These are phyloP conservation scores for Ceratobasidium sp. DNA, from an alignment of 1,284 basidiomycete species.

Conservation along the genomic window DNA sequence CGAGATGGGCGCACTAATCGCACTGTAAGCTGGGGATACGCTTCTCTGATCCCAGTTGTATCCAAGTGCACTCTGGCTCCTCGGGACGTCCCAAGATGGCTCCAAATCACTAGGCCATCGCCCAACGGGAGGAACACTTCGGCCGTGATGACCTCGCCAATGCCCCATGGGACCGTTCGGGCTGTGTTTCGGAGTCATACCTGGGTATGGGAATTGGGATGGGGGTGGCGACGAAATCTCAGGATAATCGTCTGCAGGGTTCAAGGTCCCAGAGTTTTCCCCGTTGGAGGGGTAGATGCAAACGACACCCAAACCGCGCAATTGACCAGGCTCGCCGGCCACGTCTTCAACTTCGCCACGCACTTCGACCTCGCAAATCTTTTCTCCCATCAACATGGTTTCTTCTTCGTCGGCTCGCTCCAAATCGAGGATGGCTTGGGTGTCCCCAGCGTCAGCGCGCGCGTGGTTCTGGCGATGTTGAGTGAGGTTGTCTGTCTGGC, in stretches of 20 bases:
- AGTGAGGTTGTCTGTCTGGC: constrained; percentile 83
- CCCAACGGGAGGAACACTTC: constrained; percentile 15
- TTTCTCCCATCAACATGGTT: constrained; percentile 35
- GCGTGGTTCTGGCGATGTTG: constrained; percentile 85
- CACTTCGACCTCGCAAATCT: constrained; percentile 39
- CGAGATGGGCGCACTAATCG: constrained; percentile 28
- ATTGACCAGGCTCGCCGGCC: constrained; percentile 26
- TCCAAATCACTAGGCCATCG: constrained; percentile 24
- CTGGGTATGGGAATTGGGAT: constrained; percentile 30
- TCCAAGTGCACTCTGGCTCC: constrained; percentile 35
- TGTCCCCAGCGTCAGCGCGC: constrained; percentile 51
- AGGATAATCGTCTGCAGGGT: constrained; percentile 24
- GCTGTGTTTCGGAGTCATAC: constrained; percentile 24
- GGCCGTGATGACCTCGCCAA: constrained; percentile 26
- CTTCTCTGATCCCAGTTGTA: constrained; percentile 39
- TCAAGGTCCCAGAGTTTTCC: background rate
- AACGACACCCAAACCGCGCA: constrained; percentile 25
- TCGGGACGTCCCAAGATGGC: constrained; percentile 19
- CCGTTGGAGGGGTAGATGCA: constrained; percentile 39
- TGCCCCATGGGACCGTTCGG: constrained; percentile 9
- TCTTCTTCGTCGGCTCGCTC: constrained; percentile 33
- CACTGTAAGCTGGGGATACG: constrained; percentile 34
- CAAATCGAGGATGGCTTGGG: constrained; percentile 11
- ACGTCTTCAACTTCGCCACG: constrained; percentile 39
- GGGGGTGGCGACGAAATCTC: constrained; percentile 29